Conservation (phyloP, 306 rosid genomes). For the Vigna nakashimae region DNA sequence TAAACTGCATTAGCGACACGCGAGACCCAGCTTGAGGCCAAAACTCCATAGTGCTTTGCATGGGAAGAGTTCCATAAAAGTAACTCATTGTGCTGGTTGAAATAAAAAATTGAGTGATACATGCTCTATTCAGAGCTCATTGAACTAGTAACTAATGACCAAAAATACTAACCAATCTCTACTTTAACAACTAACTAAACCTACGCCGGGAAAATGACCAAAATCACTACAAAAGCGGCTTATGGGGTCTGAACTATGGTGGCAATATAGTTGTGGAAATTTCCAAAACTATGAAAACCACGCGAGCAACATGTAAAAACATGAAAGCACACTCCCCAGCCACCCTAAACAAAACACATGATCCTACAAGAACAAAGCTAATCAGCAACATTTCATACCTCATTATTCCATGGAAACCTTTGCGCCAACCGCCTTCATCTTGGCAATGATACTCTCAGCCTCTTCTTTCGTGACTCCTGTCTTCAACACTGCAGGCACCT, state of each 20-base stretch:
- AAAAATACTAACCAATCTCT: neutral
- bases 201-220: neutral
- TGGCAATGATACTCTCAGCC: slow-evolving; percentile 77
- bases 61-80: neutral
- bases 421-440: slow-evolving; percentile 92
- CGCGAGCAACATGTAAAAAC: neutral
- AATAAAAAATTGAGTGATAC: neutral
- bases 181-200: neutral
- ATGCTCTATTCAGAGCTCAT: neutral
- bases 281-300: neutral
- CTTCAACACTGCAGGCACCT: slow-evolving; percentile 85
- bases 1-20: neutral
- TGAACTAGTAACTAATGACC: neutral
- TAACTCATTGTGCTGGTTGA: neutral
- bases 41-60: neutral
- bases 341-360: neutral
- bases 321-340: neutral
- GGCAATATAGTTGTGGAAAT: neutral
- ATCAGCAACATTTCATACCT: slow-evolving; percentile 50
- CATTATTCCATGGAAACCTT: slow-evolving; percentile 78
- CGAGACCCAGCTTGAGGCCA: neutral
- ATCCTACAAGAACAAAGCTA: neutral
- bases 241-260: too few species aligned
- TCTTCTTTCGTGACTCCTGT: slow-evolving; percentile 91
- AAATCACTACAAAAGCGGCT: neutral